phyloP scores from a whole-genome alignment of 1,284 basidiomycete genomes.

The Megacollybia platyphylla region DNA sequence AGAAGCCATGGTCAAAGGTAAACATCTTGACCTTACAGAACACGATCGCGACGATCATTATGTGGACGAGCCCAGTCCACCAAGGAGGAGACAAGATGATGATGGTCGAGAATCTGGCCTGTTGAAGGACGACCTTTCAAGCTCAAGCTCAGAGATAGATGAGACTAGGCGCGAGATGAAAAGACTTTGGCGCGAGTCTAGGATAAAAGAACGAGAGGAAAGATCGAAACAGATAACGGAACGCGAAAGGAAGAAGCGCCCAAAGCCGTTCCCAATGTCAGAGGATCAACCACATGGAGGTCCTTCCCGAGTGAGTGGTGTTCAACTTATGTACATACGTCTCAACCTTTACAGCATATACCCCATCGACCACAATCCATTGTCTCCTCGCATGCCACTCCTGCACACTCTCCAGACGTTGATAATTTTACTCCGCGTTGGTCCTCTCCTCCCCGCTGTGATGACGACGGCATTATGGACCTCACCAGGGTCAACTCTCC shows the following conservation, averaged over 20 bases:
- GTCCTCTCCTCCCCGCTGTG: neutral
- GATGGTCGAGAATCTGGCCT: neutral
- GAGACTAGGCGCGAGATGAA: neutral
- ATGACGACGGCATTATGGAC: neutral
- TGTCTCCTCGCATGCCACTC: neutral
- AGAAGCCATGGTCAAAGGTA: slow-evolving; percentile 43
- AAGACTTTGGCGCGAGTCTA: neutral
- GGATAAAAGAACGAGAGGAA: neutral
- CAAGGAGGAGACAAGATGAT: slow-evolving; percentile 5
- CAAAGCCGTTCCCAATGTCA: neutral
- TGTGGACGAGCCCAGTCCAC: slow-evolving; percentile 12
- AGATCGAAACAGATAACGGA: neutral
- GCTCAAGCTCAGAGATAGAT: neutral
- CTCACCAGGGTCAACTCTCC: neutral
- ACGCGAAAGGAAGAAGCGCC: neutral
- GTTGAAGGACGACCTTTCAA: neutral
- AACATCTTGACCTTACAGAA: slow-evolving; percentile 15
- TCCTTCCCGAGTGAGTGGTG: neutral
- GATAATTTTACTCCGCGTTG: neutral
- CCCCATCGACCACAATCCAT: neutral
- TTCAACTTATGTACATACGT: neutral
- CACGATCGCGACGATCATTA: slow-evolving; percentile 15
- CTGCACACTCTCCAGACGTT: neutral
- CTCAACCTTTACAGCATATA: neutral
- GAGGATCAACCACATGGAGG: neutral